Evolutionary conservation across 2,329 filamentous ascomycete genomes (phyloP), one percentile per base, ranked within the genome.

Genomic region (Paraconiothyrium sp.): DNA sequence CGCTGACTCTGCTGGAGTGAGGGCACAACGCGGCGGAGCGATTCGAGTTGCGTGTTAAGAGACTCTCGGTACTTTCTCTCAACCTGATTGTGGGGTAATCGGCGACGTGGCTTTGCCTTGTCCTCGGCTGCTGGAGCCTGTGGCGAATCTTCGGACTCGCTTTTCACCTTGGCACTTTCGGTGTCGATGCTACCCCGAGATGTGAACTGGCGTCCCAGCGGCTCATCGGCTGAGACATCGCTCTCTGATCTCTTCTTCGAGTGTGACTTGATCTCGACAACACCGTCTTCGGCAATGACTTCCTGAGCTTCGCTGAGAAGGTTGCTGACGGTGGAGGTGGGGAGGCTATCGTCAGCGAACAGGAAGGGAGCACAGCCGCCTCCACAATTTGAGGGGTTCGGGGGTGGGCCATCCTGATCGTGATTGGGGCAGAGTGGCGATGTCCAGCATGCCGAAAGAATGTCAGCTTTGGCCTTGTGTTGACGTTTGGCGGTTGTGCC

Each of bases 51-150:
- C 0, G 79, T 79, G 70, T 82, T 82, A 52, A 83, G 75, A 4
- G 80, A 81, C 55, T 82, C 80, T 56, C 81, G 80, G 67, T 83
- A 83, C 59, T 81, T 79, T 50, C 80, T 78, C 64, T 83, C 81
- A 57, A 83, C 80, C 62, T 82, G 79, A 56, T 82, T 82, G 71
- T 83, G 81, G 11, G 78, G 78, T 20, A 79, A 62, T 44, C 78
- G 73, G 30, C 74, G 72, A 35, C 75, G 75, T 11, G 71, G 67
- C 59, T 78, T 79, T 20, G 72, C 67, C 59, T 78, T 78, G 2
- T 68, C 68, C 1, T 72, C 71, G 1, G 66, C 64, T 35, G 65
- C 41, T 8, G 52, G 57, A 35, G 61, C 63, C 55, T 68, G 66
- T 8, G 68, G 65, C 8, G 68, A 68, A 10, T 68, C 66, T 60